phyloP scores from a whole-genome alignment of 2,329 filamentous ascomycete genomes.

The Albifimbria verrucaria region DNA sequence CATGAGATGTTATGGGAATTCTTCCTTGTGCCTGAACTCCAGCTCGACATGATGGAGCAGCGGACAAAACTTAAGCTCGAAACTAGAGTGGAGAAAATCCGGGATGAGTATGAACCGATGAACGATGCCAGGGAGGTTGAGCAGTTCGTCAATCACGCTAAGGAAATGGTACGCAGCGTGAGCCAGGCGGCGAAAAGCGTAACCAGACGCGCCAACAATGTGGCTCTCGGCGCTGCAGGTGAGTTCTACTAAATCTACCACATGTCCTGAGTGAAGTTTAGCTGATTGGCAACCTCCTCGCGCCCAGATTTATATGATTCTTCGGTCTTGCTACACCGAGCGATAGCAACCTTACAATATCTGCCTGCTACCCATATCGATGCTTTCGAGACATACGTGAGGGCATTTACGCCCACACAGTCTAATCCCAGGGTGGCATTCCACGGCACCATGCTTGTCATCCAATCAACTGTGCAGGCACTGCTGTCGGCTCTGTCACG shows the following conservation, averaged over 20 bases:
- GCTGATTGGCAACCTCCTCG: slow-evolving; percentile 20
- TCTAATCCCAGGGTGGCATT: slow-evolving; percentile 71
- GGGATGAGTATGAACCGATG: slow-evolving; percentile 84
- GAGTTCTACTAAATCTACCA: slow-evolving; percentile 19
- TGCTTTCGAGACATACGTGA: slow-evolving; percentile 71
- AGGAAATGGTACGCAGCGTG: slow-evolving; percentile 82
- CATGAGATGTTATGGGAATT: slow-evolving; percentile 99
- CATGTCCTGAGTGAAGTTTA: slow-evolving; percentile 10
- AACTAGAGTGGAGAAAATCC: slow-evolving; percentile 75
- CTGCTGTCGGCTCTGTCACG: slow-evolving; percentile 76
- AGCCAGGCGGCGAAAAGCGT: slow-evolving; percentile 81
- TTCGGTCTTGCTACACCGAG: slow-evolving; percentile 49
- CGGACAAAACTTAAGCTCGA: slow-evolving; percentile 84
- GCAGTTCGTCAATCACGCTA: slow-evolving; percentile 85
- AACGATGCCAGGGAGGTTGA: slow-evolving; percentile 85
- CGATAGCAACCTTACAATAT: slow-evolving; percentile 57
- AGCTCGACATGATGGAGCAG: slow-evolving; percentile 84
- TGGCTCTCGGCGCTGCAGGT: slow-evolving; percentile 64
- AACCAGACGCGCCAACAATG: slow-evolving; percentile 72
- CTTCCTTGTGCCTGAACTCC: slow-evolving; percentile 92
- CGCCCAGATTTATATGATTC: slow-evolving; percentile 66
- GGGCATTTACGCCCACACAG: slow-evolving; percentile 62
- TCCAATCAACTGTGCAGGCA: slow-evolving; percentile 81
- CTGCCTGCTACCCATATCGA: slow-evolving; percentile 65
- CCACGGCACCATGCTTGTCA: slow-evolving; percentile 71